Conservation (phyloP, 768 basidiomycete species). For the Pilatotrama ljubarskyi region DNA sequence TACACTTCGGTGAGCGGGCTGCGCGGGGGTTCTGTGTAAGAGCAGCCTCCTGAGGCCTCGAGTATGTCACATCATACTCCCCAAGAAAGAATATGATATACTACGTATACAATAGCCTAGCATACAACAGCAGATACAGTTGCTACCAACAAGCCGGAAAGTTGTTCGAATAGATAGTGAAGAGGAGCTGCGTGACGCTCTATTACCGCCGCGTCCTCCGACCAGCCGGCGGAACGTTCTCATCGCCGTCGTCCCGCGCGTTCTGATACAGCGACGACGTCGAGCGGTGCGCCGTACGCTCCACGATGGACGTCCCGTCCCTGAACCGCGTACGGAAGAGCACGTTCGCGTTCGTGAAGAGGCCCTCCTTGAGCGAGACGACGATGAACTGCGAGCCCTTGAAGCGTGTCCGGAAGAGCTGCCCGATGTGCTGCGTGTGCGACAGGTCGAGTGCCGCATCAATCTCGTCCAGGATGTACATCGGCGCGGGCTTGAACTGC, state of each 20-base stretch:
- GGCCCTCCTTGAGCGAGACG: conserved; percentile 92
- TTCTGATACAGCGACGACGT: conserved; percentile 17
- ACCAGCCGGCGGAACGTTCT: conserved; percentile 13
- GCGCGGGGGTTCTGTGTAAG: too few relatives aligned
- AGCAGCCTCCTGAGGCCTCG: too few relatives aligned
- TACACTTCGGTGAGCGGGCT: too few relatives aligned
- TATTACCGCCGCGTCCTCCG: conserved; percentile 9
- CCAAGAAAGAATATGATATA: not conserved
- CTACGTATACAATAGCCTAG: conserved; percentile 8
- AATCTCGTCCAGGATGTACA: conserved; percentile 99
- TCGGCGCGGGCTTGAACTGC: conserved; percentile 98
- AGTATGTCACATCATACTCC: too few relatives aligned
- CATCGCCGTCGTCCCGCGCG: conserved; percentile 18
- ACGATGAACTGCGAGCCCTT: conserved; percentile 99
- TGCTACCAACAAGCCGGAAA: not conserved
- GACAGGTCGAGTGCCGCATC: conserved; percentile 96
- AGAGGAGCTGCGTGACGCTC: not conserved
- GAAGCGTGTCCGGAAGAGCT: conserved; percentile 96
- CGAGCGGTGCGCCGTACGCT: conserved; percentile 66
- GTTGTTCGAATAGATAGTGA: not conserved
- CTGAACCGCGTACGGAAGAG: conserved; percentile 91
- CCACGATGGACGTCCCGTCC: conserved; percentile 91
- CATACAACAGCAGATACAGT: conserved; percentile 5
- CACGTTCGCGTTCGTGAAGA: conserved; percentile 97
- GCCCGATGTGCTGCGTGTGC: conserved; percentile 96